Base-by-base conservation (phyloP, 495 filamentous ascomycete species). In the Penicillium subrubescens region DNA sequence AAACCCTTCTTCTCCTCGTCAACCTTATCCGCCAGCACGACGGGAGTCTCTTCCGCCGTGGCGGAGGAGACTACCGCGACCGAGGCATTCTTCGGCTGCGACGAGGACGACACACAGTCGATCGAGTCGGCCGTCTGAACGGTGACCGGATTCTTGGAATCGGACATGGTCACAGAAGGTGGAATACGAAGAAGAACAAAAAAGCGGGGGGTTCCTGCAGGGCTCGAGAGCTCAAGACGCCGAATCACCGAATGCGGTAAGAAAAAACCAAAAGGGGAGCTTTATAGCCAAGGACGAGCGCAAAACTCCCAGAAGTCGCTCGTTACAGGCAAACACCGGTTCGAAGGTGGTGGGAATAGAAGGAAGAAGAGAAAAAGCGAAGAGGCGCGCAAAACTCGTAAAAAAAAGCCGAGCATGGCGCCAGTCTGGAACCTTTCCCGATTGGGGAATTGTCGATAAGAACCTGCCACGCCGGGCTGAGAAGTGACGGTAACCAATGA, bases 291-390 rank as follows among this genome's bases (percentile, higher is more conserved):
- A 57, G 46, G 70, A 79, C 83, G 82, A 83, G 81, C 83, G 83
- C 82, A 85, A 85, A 85, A 82, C 83, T 80, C 78, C 80, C 78
- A 69, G 76, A 85, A 85, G 83, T 85, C 83, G 82, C 82, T 82
- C 82, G 82, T 71, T 67, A 68, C 63, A 64, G 58, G 64, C 44
- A 48, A 23, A 34, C 27, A 61, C 59, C 59, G 41, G 27, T 14
- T 57, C 37, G 48, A n/a, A 43, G 43, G 25, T 29, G 19, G 43
- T 12, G 29, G 60, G 37, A n/a, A n/a, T 59, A 43, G 8, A 57
- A 29, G 21, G 25, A 35, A 10, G 57, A 60, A 44, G 37, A 15
- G 35, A n/a, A 71, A 33, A 50, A n/a, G 23, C 17, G 50, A 41
- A 52, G 23, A 11, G 50, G 34, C 44, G 43, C 48, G 29, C 59